These are phyloP conservation scores for Podospora fimiseda DNA, from an alignment of 495 filamentous ascomycete species.

Conservation along the genomic window DNA sequence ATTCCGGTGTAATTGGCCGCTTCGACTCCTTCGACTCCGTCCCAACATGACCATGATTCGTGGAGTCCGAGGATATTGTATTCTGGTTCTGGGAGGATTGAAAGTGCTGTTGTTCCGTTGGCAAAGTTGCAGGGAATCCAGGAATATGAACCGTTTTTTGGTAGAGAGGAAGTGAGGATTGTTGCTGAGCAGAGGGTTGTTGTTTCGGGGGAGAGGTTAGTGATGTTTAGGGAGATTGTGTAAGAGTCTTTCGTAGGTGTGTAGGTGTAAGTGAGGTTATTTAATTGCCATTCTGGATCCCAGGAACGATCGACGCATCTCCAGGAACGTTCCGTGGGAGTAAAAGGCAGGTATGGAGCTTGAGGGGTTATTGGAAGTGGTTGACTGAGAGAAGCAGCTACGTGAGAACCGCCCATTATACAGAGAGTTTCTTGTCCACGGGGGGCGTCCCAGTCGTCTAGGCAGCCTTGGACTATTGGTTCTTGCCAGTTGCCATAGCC, in stretches of 20 bases:
- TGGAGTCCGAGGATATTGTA: constrained; percentile 17
- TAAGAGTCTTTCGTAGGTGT: constrained; percentile 2
- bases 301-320: constrained; percentile 16
- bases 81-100: constrained; percentile 10
- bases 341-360: constrained; percentile 17
- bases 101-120: not conserved
- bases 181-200: constrained; percentile 4
- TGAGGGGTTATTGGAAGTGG: constrained; percentile 19
- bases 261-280: constrained; percentile 13
- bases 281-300: constrained; percentile 17
- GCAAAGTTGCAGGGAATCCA: constrained; percentile 14
- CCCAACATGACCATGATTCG: constrained; percentile 20
- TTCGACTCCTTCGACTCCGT: constrained; percentile 13
- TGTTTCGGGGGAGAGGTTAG: constrained; percentile 13
- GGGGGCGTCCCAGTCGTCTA: constrained; percentile 14
- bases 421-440: constrained; percentile 18
- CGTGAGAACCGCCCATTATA: constrained; percentile 21
- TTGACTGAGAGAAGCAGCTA: constrained; percentile 11
- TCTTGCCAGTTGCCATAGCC: constrained; percentile 15
- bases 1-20: constrained; percentile 13
- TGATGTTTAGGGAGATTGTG: constrained; percentile 12
- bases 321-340: constrained; percentile 6
- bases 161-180: constrained; percentile 1
- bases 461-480: constrained; percentile 16
- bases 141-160: constrained; percentile 5